A percentile compares a stretch with the other conserved stretches of the same genome.
Evolutionary conservation across 2,329 filamentous ascomycete genomes (phyloP).

Genomic region (Periconia digitata): DNA sequence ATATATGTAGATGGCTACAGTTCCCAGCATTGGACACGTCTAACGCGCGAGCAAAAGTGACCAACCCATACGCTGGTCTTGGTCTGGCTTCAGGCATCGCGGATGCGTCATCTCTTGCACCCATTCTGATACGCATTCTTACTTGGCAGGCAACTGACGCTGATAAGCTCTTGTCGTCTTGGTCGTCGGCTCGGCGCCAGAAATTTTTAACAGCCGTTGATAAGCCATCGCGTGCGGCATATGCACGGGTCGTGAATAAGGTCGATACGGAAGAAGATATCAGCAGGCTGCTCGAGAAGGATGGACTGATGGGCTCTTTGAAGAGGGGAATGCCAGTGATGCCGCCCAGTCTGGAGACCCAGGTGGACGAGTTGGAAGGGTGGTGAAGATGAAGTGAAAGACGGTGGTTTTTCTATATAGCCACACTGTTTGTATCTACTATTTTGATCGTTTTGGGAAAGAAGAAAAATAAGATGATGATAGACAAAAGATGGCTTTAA

Average conservation of each 20-base stretch:
- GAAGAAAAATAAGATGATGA: too few relatives aligned
- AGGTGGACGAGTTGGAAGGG: constrained; percentile 25
- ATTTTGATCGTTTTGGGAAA: too few relatives aligned
- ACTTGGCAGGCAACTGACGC: constrained; percentile 12
- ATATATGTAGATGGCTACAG: too few relatives aligned
- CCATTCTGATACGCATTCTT: constrained; percentile 30
- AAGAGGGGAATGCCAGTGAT: constrained; percentile 34
- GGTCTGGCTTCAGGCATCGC: constrained; percentile 40
- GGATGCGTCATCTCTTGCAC: constrained; percentile 34
- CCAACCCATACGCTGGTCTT: constrained; percentile 42
- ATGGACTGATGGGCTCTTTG: constrained; percentile 32
- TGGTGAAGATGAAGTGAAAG: constrained; percentile 25
- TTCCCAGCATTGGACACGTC: too few relatives aligned
- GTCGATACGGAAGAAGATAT: constrained; percentile 30
- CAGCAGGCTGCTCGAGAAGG: constrained; percentile 20
- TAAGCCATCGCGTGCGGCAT: constrained; percentile 30
- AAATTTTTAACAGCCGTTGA: constrained; percentile 42
- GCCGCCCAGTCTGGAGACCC: constrained; percentile 31
- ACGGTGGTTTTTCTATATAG: too few relatives aligned
- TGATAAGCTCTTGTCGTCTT: constrained; percentile 35
- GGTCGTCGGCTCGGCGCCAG: constrained; percentile 35
- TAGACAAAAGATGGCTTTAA: too few relatives aligned
- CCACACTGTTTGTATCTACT: too few relatives aligned
- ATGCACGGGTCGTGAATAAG: constrained; percentile 26
- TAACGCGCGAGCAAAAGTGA: too few relatives aligned